These are phyloP conservation scores for Backusella liffmaniae DNA, from an alignment of 192 early-diverging fungal species.

Conservation along the genomic window DNA sequence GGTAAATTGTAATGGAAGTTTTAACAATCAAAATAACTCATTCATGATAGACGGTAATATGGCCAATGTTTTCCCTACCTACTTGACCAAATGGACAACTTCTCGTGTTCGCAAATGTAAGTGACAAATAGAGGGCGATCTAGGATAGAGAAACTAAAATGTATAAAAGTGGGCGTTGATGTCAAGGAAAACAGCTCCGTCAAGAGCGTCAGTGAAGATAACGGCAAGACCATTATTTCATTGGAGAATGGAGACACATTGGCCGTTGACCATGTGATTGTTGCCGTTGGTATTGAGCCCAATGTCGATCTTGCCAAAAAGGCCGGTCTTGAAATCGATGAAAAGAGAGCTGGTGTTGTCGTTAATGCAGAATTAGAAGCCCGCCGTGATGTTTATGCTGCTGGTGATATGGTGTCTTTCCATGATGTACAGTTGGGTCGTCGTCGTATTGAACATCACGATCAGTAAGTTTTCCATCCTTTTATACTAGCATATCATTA, in stretches of 20 bases:
- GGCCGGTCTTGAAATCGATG: slow-evolving; percentile 63
- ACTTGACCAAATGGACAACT: slow-evolving; percentile 64
- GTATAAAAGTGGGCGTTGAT: slow-evolving; percentile 43
- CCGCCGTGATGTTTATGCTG: slow-evolving; percentile 59
- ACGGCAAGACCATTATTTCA: slow-evolving; percentile 41
- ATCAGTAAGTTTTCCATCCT: slow-evolving; percentile 33
- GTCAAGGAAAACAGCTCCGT: slow-evolving; percentile 41
- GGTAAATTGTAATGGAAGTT: slow-evolving; percentile 6
- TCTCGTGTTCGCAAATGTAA: slow-evolving; percentile 39
- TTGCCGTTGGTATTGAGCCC: slow-evolving; percentile 61
- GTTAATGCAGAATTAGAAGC: slow-evolving; percentile 68
- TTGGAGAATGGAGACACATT: slow-evolving; percentile 41
- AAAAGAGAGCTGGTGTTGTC: slow-evolving; percentile 54
- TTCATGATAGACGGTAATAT: slow-evolving; percentile 47
- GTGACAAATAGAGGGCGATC: not conserved
- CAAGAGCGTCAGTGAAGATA: slow-evolving; percentile 20
- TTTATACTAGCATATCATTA: not conserved
- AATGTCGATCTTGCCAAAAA: slow-evolving; percentile 54
- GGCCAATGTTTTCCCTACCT: slow-evolving; percentile 57
- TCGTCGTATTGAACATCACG: slow-evolving; percentile 67
- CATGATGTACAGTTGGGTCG: slow-evolving; percentile 63
- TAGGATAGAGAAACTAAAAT: not conserved
- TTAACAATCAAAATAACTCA: no score
- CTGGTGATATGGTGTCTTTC: slow-evolving; percentile 65
- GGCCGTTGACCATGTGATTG: slow-evolving; percentile 59